Evolutionary conservation across 495 filamentous ascomycete species (phyloP), one percentile per base, ranked within the genome.

Genomic region (Astrocystis sublimbata): DNA sequence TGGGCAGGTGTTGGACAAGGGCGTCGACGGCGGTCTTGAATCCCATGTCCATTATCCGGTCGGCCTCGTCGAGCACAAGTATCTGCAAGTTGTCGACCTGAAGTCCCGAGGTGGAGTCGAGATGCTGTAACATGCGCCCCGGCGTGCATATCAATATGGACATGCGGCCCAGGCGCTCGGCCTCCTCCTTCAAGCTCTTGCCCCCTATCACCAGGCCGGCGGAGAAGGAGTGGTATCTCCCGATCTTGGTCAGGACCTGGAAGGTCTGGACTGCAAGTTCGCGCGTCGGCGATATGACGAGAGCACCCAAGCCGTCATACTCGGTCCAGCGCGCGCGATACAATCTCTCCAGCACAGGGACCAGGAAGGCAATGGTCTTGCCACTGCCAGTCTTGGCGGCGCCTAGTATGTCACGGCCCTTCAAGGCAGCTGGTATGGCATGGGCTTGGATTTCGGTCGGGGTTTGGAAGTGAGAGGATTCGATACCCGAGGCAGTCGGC

Each of bases 221-320:
- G 2, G 93, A 96, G 72, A 98, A 97, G 21, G 85, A 80, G 74
- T 99, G 94, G 46, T 93, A 87, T 42, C 91, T 83, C 6, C 94
- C 94, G 49, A 99, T 86, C 68, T 93, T 96, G 21, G 92, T 85
- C 66, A 99, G 73, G 0, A 98, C 93, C 47, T 96, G 91, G 73
- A 99, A 99, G 47, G 98, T 99, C 75, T 99, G 94, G 23, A 96
- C 92, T 1, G 94, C 94, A 30, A 99, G 79, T 72, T 99, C 94
- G 67, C 94, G 87, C 4, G 94, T 99, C 0, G 94, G 94, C 6
- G 92, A 93, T 36, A 99, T 88, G 65, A 99, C 90, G 51, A 99
- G 81, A 1, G 93, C 94, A 3, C 93, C 92, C 47, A 99, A 76
- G 2, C 94, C 94, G 75, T 99, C 94, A 65, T 89, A 79, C 65